phyloP scores from a whole-genome alignment of 768 basidiomycete species.

The Suillus fuscotomentosus region DNA sequence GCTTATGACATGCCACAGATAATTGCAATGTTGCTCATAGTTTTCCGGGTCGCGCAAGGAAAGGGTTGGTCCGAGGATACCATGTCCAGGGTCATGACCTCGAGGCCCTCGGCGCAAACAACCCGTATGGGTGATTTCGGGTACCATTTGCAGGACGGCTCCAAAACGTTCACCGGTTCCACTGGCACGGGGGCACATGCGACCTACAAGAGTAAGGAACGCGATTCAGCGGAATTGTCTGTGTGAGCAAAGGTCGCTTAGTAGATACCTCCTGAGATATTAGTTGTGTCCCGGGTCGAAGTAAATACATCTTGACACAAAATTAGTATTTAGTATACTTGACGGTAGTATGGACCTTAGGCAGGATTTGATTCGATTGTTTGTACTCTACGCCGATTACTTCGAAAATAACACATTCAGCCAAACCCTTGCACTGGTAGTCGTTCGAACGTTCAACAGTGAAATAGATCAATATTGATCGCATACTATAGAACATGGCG shows the following conservation, averaged over 20 bases:
- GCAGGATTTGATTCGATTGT: background rate
- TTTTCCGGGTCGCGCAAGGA: constrained; percentile 29
- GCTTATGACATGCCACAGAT: constrained; percentile 10
- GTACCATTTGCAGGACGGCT: background rate
- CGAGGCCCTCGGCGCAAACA: background rate
- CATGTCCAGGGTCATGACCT: background rate
- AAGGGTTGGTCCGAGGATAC: constrained; percentile 20
- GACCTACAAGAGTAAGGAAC: background rate
- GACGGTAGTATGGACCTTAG: background rate
- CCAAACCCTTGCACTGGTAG: background rate
- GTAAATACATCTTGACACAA: background rate
- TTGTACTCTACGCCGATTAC: background rate
- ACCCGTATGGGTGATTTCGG: background rate
- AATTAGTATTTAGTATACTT: background rate
- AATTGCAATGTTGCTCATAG: constrained; percentile 30
- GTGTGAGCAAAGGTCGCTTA: background rate
- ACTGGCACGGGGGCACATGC: background rate
- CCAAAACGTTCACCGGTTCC: background rate
- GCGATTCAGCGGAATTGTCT: background rate
- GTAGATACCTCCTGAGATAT: background rate
- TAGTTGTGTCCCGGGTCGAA: background rate
- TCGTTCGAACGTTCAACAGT: background rate
- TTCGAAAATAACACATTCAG: background rate
- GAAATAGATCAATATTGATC: background rate
- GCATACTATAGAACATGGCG: background rate